Conservation (phyloP, 495 filamentous ascomycete species). For the Penicillium lividum region DNA sequence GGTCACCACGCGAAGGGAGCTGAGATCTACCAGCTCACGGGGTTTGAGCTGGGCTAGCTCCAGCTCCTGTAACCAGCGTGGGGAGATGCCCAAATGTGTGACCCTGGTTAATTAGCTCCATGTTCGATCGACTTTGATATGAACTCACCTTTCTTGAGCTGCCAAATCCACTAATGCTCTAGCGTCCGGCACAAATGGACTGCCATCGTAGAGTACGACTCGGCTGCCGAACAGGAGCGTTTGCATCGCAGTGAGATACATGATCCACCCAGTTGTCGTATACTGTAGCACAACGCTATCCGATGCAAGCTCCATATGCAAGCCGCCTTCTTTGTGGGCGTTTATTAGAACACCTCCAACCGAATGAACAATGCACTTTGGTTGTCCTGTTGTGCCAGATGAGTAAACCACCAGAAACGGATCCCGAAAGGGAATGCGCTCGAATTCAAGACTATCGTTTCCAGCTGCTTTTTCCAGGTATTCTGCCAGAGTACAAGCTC, state of each 20-base stretch:
- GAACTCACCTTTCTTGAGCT: constrained; percentile 52
- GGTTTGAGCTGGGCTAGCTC: constrained; percentile 59
- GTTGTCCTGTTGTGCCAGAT: constrained; percentile 74
- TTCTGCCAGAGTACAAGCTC: constrained; percentile 49
- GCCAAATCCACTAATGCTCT: constrained; percentile 56
- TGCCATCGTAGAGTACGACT: constrained; percentile 71
- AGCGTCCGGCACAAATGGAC: constrained; percentile 67
- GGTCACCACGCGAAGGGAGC: constrained; percentile 55
- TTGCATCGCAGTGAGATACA: constrained; percentile 65
- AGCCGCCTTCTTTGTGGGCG: constrained; percentile 56
- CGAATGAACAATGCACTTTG: constrained; percentile 78
- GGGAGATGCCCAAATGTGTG: constrained; percentile 66
- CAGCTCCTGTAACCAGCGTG: constrained; percentile 71
- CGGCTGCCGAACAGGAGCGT: constrained; percentile 56
- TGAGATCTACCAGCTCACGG: constrained; percentile 60
- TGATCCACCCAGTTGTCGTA: constrained; percentile 78
- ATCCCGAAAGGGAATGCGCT: constrained; percentile 48
- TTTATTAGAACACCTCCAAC: constrained; percentile 25
- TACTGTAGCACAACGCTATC: constrained; percentile 56
- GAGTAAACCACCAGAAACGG: constrained; percentile 78
- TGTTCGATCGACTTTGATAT: neutral
- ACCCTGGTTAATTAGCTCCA: constrained; percentile 27
- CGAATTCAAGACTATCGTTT: constrained; percentile 51
- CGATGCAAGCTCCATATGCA: constrained; percentile 57
- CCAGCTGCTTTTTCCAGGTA: constrained; percentile 52